A percentile compares a stretch with the other conserved stretches of the same genome.
Conservation (phyloP, 345 rosid genomes). For the Noccaea caerulescens region DNA sequence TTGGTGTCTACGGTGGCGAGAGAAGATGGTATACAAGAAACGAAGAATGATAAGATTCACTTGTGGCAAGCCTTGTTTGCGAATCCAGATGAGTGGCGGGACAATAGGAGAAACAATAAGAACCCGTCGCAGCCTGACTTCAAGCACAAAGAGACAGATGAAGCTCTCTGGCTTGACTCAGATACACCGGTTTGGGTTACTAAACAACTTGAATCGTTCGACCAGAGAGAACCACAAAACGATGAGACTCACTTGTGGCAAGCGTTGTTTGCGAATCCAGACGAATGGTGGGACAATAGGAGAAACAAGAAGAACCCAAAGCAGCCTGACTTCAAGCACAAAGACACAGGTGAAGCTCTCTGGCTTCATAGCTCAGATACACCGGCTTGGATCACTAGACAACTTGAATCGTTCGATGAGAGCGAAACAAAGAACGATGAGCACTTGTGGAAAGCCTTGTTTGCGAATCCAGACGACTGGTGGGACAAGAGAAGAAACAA, state of each 20-base stretch:
- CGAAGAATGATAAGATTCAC: slow-evolving; percentile 39
- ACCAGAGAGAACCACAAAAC: slow-evolving; percentile 42
- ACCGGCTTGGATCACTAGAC: slow-evolving; percentile 73
- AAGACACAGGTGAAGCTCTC: slow-evolving; percentile 69
- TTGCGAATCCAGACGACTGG: slow-evolving; percentile 72
- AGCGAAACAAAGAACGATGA: slow-evolving; percentile 38
- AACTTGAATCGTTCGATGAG: slow-evolving; percentile 42
- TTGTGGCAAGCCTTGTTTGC: slow-evolving; percentile 77
- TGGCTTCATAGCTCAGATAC: slow-evolving; percentile 55
- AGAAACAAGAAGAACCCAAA: slow-evolving; percentile 48
- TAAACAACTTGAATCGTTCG: slow-evolving; percentile 48
- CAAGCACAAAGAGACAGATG: slow-evolving; percentile 69
- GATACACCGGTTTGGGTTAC: slow-evolving; percentile 70
- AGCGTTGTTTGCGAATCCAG: slow-evolving; percentile 62
- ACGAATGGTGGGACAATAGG: slow-evolving; percentile 85
- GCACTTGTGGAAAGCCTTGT: slow-evolving; percentile 69
- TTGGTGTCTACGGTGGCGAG: slow-evolving; percentile 8
- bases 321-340: slow-evolving; percentile 74
- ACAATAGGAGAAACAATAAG: slow-evolving; percentile 59
- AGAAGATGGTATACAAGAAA: slow-evolving; percentile 25
- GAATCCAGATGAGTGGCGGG: slow-evolving; percentile 80
- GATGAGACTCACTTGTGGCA: slow-evolving; percentile 62
- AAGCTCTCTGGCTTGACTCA: slow-evolving; percentile 66
- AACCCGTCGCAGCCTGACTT: slow-evolving; percentile 62
- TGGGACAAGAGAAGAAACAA: slow-evolving; percentile 73